Percentiles rank a stretch among this genome's conserved stretches.
Evolutionary conservation across 805 yeast species (phyloP).

Genomic region (Sugiyamaella smithiae): DNA sequence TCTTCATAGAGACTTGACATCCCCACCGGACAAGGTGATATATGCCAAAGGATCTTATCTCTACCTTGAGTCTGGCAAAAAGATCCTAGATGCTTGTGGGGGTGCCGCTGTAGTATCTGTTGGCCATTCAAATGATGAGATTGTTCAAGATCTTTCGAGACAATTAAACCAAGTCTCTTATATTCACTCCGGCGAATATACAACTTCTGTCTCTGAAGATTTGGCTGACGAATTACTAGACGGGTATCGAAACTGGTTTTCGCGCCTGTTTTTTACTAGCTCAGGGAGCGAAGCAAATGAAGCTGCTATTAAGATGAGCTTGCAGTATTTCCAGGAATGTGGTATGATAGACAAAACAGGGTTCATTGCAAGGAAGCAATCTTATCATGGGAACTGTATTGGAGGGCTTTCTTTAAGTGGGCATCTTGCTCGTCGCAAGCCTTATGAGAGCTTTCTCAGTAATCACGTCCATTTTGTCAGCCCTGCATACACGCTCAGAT

Average conservation of each 20-base stretch:
- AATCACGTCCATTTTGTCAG: slow-evolving; percentile 10
- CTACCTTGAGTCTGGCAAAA: neutral
- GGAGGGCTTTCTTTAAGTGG: neutral
- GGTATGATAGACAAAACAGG: neutral
- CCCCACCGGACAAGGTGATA: neutral
- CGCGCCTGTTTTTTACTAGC: neutral
- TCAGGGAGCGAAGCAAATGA: neutral
- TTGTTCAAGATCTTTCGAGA: neutral
- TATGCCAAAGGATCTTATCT: neutral
- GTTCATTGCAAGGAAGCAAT: neutral
- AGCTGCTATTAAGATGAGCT: neutral
- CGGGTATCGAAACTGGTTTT: neutral
- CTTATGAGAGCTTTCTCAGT: slow-evolving; percentile 6
- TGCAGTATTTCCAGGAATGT: neutral
- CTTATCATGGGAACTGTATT: neutral
- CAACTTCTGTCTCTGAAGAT: neutral
- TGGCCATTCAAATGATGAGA: neutral
- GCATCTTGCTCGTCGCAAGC: neutral
- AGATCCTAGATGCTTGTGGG: neutral
- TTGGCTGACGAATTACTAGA: neutral
- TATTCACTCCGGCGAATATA: neutral
- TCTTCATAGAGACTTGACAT: neutral
- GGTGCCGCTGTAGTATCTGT: neutral
- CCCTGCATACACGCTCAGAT: slow-evolving; percentile 33
- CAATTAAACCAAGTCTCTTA: neutral